Evolutionary conservation across 352 stramenopile species (phyloP).

Genomic region (Aphanomyces cochlioides): DNA sequence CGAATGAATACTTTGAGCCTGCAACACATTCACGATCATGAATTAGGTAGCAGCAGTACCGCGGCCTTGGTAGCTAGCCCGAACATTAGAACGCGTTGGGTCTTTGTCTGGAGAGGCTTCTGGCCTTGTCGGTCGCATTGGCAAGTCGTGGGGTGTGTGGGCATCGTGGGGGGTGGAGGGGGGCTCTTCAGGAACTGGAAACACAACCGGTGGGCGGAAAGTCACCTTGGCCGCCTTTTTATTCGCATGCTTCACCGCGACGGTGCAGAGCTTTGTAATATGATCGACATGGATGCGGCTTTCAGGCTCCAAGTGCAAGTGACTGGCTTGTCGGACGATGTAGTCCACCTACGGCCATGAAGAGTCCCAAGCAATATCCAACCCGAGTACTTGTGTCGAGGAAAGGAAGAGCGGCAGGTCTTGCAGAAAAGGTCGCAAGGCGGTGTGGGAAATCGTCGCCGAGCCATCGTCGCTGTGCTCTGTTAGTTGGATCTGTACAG

Average conservation of each 20-base stretch:
- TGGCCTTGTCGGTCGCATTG: background rate
- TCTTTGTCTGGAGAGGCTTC: slow-evolving; percentile 5
- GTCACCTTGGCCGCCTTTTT: background rate
- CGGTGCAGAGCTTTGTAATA: slow-evolving; percentile 5
- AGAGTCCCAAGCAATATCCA: slow-evolving; percentile 2
- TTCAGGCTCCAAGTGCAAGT: background rate
- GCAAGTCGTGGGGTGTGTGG: slow-evolving; percentile 17
- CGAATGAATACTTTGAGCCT: slow-evolving; percentile 10
- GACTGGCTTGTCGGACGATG: slow-evolving; percentile 5
- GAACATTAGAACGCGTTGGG: background rate
- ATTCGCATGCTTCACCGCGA: slow-evolving; percentile 10
- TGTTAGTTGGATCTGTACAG: background rate
- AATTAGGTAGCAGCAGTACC: background rate
- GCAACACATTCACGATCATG: background rate
- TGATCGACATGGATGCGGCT: background rate
- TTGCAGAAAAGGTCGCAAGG: background rate
- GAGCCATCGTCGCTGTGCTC: background rate
- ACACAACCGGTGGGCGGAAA: background rate
- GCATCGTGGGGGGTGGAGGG: slow-evolving; percentile 9
- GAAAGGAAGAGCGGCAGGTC: slow-evolving; percentile 21
- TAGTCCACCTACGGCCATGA: slow-evolving; percentile 11
- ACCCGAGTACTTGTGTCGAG: background rate
- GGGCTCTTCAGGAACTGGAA: background rate
- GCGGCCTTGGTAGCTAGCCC: too few species aligned
- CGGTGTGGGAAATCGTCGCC: background rate